A percentile compares a stretch with the other conserved stretches of the same genome.
phyloP scores from a whole-genome alignment of 2,329 filamentous ascomycete species.

The Fusarium fujikuroi region DNA sequence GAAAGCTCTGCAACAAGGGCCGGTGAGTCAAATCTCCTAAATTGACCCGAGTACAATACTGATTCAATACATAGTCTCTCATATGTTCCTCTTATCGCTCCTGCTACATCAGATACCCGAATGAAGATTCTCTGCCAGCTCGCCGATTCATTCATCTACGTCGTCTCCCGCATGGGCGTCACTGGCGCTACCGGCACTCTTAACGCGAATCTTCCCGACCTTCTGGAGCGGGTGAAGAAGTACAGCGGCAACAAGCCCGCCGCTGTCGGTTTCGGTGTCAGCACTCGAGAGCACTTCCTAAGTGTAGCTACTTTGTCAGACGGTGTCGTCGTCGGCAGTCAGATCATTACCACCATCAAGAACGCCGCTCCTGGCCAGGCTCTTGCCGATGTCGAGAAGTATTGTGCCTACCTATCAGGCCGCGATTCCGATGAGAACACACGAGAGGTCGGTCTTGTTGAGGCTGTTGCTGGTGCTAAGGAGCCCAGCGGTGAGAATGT shows the following conservation, averaged over 20 bases:
- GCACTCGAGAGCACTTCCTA: conserved; percentile 92
- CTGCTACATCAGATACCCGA: conserved; percentile 88
- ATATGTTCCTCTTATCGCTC: conserved; percentile 96
- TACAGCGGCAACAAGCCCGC: conserved; percentile 92
- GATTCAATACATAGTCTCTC: conserved; percentile 70
- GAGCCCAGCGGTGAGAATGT: conserved; percentile 52
- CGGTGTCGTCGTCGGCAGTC: conserved; percentile 95
- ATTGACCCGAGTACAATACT: neutral
- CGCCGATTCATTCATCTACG: conserved; percentile 98
- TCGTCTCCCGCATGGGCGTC: conserved; percentile 96
- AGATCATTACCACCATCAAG: conserved; percentile 84
- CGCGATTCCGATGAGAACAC: conserved; percentile 59
- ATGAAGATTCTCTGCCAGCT: conserved; percentile 98
- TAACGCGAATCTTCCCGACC: conserved; percentile 81
- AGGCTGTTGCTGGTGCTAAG: conserved; percentile 69
- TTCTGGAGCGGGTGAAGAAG: conserved; percentile 87
- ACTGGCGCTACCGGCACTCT: conserved; percentile 89
- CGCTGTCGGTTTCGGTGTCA: conserved; percentile 95
- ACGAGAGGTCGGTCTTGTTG: conserved; percentile 75
- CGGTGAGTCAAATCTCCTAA: conserved; percentile 61
- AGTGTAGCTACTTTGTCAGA: conserved; percentile 87
- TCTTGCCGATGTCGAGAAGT: conserved; percentile 82
- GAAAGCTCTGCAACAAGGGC: conserved; percentile 81
- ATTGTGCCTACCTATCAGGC: conserved; percentile 76
- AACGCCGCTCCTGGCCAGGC: conserved; percentile 47